Evolutionary conservation across 176 grass and related monocot genomes (phyloP).

Genomic region (Aegilops bicornis): DNA sequence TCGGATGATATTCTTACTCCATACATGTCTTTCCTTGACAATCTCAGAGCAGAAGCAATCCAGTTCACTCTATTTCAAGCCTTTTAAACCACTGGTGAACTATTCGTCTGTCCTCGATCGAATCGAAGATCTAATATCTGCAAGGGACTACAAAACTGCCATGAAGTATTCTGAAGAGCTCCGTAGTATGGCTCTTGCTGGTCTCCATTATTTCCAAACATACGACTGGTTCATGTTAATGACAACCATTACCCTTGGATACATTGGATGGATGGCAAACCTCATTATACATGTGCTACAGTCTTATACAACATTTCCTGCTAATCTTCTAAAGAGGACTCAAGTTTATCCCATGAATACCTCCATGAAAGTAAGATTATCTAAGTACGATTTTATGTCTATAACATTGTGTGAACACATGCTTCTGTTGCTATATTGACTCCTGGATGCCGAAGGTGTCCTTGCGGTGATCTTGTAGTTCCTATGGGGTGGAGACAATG

Average conservation of each 20-base stretch:
- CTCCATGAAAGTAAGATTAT: slow-evolving; percentile 58
- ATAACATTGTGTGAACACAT: not conserved
- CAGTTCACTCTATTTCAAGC: slow-evolving; percentile 84
- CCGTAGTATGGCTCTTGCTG: slow-evolving; percentile 75
- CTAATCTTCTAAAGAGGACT: slow-evolving; percentile 57
- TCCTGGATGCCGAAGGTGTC: not conserved
- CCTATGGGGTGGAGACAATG: not conserved
- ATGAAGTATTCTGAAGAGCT: slow-evolving; percentile 69
- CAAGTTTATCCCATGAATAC: slow-evolving; percentile 42
- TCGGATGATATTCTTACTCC: slow-evolving; percentile 5
- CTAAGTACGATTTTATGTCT: slow-evolving; percentile 28
- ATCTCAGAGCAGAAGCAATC: slow-evolving; percentile 73
- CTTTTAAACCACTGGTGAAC: slow-evolving; percentile 80
- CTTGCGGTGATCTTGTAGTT: not conserved
- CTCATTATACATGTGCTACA: slow-evolving; percentile 81
- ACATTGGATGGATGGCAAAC: slow-evolving; percentile 97
- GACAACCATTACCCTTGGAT: slow-evolving; percentile 91
- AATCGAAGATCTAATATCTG: slow-evolving; percentile 85
- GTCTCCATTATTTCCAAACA: slow-evolving; percentile 98
- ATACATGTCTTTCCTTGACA: slow-evolving; percentile 49
- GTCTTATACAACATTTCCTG: slow-evolving; percentile 69
- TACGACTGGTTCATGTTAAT: slow-evolving; percentile 99
- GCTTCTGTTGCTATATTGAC: not conserved
- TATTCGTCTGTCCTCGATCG: slow-evolving; percentile 53
- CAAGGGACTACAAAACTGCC: slow-evolving; percentile 70